Base-by-base conservation (phyloP, 2,329 filamentous ascomycete species). In the Cytospora mali region DNA sequence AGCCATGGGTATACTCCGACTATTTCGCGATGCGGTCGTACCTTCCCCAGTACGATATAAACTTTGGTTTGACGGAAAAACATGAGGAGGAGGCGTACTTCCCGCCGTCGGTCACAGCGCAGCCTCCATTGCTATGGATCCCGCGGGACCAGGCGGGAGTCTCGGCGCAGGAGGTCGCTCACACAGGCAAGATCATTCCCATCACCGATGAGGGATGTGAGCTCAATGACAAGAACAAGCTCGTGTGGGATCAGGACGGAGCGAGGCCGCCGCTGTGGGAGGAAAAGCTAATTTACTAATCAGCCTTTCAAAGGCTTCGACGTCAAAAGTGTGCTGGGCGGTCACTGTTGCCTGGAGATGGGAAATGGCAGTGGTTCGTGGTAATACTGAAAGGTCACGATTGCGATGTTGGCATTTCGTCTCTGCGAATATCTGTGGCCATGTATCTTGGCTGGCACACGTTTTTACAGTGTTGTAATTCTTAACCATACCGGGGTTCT, bases 171-270 rank as follows among this genome's bases (percentile, higher is more conserved):
- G 93, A 96, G 75, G 81, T 95, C 58, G 80, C 80, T 14, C 90
- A 95, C 69, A 90, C 90, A 0, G 80, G 80, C 68, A 85, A 84
- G 69, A 83, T 91, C 33, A 90, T 92, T 31, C 85, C 88, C 1
- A 94, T 96, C 67, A 93, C 90, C 0, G 92, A 97, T 68, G 89
- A 92, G 68, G 89, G 88, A 21, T 89, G 89, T 51, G 82, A 77
- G 55, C 76, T 94, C 56, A 82, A 90, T 69, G 89, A 90, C 69
- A 90, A 92, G 77, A 88, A 88, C 73, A 71, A 73, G 59, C 62
- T 76, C 18, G 67, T 68, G 1, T 76, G 75, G 75, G 75, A 76
- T 46, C 68, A 66, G 28, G 73, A 76, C 64, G 62, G 66, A 4
- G 69, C 71, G 7, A 63, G 72, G 23, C 74, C 74, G 16, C 75